Percentiles rank a stretch among this genome's conserved stretches.
Evolutionary conservation across 1,284 basidiomycete species (phyloP).

Genomic region (Irpex sp.): DNA sequence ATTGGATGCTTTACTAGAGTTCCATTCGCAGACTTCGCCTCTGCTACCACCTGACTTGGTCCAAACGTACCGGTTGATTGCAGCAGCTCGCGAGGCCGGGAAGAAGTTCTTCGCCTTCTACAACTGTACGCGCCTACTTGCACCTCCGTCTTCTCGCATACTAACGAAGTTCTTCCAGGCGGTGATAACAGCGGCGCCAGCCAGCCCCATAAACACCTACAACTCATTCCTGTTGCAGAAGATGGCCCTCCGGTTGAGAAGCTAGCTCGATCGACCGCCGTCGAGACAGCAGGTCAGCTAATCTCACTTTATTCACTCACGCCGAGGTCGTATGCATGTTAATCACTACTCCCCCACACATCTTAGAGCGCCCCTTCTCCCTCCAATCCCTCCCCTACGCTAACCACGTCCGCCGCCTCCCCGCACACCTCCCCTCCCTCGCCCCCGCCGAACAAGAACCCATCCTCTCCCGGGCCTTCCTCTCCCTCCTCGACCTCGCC

Average conservation of each 20-base stretch:
- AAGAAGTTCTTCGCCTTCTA: conserved; percentile 77
- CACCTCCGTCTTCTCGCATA: not conserved
- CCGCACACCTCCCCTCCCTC: conserved; percentile 41
- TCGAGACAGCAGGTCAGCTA: conserved; percentile 57
- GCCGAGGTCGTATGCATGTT: too few relatives aligned
- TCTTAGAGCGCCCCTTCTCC: conserved; percentile 68
- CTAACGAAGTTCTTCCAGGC: conserved; percentile 38
- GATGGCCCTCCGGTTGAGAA: conserved; percentile 73
- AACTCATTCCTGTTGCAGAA: conserved; percentile 67
- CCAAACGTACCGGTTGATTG: conserved; percentile 65
- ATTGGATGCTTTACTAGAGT: conserved; percentile 43
- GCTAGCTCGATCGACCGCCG: conserved; percentile 51
- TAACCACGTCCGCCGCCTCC: conserved; percentile 72
- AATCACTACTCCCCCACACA: conserved; percentile 1
- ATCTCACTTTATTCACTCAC: not conserved
- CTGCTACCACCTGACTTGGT: conserved; percentile 76
- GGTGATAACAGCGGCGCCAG: conserved; percentile 82
- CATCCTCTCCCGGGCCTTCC: conserved; percentile 60
- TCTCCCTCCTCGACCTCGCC: conserved; percentile 74
- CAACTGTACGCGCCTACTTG: conserved; percentile 53
- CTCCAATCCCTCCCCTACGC: conserved; percentile 71
- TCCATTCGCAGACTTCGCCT: conserved; percentile 72
- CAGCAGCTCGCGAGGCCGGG: conserved; percentile 60
- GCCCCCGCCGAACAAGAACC: conserved; percentile 49
- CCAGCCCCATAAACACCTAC: conserved; percentile 85